Evolutionary conservation across 768 basidiomycete species (phyloP).

Genomic region (Boletus edulis): DNA sequence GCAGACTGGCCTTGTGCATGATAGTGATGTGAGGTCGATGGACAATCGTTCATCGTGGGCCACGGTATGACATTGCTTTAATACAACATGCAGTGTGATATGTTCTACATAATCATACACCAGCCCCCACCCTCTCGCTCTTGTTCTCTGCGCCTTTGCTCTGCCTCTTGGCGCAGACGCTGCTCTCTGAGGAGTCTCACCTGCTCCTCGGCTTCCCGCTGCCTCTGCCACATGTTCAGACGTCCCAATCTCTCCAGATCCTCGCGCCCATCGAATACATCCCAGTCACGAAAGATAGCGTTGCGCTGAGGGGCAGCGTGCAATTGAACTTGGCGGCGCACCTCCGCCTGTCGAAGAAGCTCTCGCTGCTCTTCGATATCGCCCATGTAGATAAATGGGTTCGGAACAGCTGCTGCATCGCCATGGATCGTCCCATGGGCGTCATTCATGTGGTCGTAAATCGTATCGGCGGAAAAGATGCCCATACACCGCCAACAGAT

Average conservation of each 20-base stretch:
- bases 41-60: slow-evolving; percentile 14
- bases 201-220: background rate
- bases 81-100: no score
- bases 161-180: slow-evolving; percentile 1
- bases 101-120: slow-evolving; percentile 27
- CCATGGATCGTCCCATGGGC: slow-evolving; percentile 33
- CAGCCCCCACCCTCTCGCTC: slow-evolving; percentile 9
- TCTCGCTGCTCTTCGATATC: slow-evolving; percentile 22
- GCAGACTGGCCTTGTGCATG: slow-evolving; percentile 61
- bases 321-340: slow-evolving; percentile 2
- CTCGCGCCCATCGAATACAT: no score
- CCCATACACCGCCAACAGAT: slow-evolving; percentile 69
- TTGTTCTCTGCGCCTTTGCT: slow-evolving; percentile 6
- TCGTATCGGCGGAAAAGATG: slow-evolving; percentile 31
- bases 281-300: no score
- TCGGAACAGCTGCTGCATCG: slow-evolving; percentile 3
- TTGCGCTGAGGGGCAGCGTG: no score
- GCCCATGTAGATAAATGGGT: slow-evolving; percentile 10
- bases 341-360: slow-evolving; percentile 12
- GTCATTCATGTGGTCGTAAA: slow-evolving; percentile 39
- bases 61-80: no score
- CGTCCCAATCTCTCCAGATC: background rate
- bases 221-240: background rate
- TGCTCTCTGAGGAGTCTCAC: background rate
- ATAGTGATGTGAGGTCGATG: slow-evolving; percentile 82